A percentile compares a stretch with the other conserved stretches of the same genome.
These are phyloP conservation scores for Solanum piurae DNA, from an alignment of 257 asterid species.

Conservation along the genomic window DNA sequence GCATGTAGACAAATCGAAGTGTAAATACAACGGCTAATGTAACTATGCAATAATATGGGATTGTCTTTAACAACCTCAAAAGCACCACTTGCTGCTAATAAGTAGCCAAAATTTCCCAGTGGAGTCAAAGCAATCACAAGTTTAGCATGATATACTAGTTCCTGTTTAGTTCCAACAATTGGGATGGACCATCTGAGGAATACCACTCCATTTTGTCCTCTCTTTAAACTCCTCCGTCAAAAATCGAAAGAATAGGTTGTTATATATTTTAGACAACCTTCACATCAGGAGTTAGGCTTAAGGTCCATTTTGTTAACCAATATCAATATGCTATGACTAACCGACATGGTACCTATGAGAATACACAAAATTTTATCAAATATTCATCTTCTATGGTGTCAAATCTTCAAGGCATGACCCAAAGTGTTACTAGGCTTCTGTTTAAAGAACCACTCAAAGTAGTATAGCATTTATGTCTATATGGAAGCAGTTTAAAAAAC, in stretches of 20 bases:
- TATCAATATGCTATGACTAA: too few relatives aligned
- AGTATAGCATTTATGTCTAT: neutral
- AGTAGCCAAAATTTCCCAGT: neutral
- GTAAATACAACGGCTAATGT: neutral
- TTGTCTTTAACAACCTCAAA: neutral
- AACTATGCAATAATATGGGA: neutral
- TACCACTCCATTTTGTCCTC: neutral
- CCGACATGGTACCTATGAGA: too few relatives aligned
- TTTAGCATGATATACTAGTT: neutral
- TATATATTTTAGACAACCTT: too few relatives aligned
- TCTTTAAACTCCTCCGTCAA: neutral
- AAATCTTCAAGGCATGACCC: too few relatives aligned
- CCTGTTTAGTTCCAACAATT: neutral
- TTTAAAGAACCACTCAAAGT: neutral
- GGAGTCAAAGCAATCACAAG: neutral
- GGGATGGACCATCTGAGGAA: neutral
- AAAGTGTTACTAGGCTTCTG: too few relatives aligned
- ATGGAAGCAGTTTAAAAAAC: neutral
- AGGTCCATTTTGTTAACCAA: too few relatives aligned
- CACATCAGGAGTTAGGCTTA: too few relatives aligned
- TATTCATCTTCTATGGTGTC: too few relatives aligned
- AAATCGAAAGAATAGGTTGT: too few relatives aligned
- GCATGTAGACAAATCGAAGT: neutral
- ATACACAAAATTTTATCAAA: too few relatives aligned
- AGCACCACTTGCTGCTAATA: neutral